These are phyloP conservation scores for Sechiopsis laciniata DNA, from an alignment of 306 rosid species.

Conservation along the genomic window DNA sequence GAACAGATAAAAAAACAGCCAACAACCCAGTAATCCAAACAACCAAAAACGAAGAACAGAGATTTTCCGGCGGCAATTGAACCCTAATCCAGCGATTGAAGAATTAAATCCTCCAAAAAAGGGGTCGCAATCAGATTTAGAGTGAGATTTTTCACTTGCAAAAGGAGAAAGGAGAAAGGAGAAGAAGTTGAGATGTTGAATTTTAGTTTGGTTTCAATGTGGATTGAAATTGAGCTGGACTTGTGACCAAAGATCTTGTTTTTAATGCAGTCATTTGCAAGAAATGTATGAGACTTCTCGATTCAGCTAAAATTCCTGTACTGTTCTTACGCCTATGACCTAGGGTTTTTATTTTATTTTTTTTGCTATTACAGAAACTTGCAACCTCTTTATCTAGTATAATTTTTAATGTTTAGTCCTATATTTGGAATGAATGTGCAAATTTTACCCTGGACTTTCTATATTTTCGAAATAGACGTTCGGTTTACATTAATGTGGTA, in stretches of 20 bases:
- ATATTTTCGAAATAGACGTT: neutral
- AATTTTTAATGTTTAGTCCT: neutral
- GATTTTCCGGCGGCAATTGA: neutral
- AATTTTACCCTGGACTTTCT: neutral
- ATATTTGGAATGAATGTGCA: neutral
- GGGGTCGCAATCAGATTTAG: neutral
- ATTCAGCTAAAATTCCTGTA: neutral
- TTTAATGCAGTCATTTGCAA: neutral
- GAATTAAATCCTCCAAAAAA: neutral
- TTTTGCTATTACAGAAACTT: neutral
- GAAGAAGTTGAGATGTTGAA: neutral
- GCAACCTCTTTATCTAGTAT: neutral
- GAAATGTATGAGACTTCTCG: slow-evolving; percentile 5
- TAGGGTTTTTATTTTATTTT: neutral
- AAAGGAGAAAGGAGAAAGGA: neutral
- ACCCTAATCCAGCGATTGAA: neutral
- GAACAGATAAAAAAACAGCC: slow-evolving; percentile 7
- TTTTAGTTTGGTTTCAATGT: slow-evolving; percentile 3
- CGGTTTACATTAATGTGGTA: neutral
- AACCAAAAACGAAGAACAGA: slow-evolving; percentile 14
- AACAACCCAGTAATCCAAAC: neutral
- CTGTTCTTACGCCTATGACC: slow-evolving; percentile 13
- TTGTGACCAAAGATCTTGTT: neutral
- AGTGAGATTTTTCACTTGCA: neutral
- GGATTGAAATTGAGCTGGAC: neutral